phyloP scores from a whole-genome alignment of 2,329 filamentous ascomycete species.

The Pseudopyricularia cyperi region DNA sequence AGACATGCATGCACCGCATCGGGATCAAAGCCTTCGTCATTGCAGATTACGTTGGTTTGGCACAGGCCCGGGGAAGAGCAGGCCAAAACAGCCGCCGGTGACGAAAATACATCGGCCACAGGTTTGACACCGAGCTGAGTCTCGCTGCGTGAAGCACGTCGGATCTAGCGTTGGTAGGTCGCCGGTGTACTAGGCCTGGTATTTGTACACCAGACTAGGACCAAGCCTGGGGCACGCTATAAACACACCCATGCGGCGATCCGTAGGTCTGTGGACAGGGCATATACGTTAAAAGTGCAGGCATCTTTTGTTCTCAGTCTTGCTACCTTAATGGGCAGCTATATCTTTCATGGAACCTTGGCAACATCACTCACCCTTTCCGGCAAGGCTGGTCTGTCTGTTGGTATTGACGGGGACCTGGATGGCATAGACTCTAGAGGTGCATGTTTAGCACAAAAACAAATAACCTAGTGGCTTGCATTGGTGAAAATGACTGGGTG shows the following conservation, averaged over 20 bases:
- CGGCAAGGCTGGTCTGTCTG: no score
- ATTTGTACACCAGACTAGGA: background rate
- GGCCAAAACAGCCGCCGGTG: background rate
- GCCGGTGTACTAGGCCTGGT: background rate
- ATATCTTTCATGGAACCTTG: background rate
- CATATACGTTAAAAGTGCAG: background rate
- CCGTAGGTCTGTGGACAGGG: background rate
- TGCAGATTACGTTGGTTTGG: background rate
- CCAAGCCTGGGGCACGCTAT: background rate
- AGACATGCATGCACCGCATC: background rate
- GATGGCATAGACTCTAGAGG: no score
- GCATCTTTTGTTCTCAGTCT: background rate
- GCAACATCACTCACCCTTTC: no score
- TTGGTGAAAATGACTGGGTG: no score
- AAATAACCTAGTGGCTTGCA: no score
- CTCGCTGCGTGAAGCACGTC: background rate
- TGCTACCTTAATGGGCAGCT: no score
- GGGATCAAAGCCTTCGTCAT: background rate
- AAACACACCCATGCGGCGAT: background rate
- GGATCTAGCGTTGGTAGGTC: background rate
- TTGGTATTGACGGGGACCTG: no score
- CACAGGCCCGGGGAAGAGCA: background rate
- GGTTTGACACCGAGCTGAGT: background rate
- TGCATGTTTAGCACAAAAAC: no score
- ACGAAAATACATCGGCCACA: background rate